Evolutionary conservation across 768 basidiomycete genomes (phyloP).

Genomic region (Pleurotus tuoliensis): DNA sequence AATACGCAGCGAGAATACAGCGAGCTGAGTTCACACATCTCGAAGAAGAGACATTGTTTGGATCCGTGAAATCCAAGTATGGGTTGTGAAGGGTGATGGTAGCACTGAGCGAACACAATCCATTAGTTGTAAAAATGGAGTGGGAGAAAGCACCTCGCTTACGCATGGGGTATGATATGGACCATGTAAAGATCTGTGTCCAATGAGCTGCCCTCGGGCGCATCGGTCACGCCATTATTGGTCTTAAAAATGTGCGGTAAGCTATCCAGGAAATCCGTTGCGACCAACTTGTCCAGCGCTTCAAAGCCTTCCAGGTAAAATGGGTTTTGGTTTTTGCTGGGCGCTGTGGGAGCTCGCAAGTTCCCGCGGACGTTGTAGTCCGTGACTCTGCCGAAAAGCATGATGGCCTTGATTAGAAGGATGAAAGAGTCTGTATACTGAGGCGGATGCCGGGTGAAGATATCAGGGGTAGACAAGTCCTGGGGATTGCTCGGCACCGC

Average conservation of each 20-base stretch:
- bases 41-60: constrained; percentile 58
- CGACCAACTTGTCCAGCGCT: constrained; percentile 66
- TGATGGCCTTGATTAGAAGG: constrained; percentile 76
- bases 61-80: constrained; percentile 72
- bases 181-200: constrained; percentile 88
- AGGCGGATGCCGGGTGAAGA: constrained; percentile 68
- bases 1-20: constrained; percentile 70
- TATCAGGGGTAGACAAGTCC: constrained; percentile 54
- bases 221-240: constrained; percentile 58
- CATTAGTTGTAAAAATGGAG: background rate
- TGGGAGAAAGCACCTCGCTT: constrained; percentile 26
- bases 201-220: constrained; percentile 52
- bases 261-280: constrained; percentile 61
- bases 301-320: constrained; percentile 64
- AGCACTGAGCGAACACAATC: constrained; percentile 44
- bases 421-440: constrained; percentile 81
- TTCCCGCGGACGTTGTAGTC: constrained; percentile 80
- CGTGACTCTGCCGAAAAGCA: constrained; percentile 83
- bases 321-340: constrained; percentile 71
- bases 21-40: constrained; percentile 77
- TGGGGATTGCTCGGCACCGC: constrained; percentile 73
- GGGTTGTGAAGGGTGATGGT: constrained; percentile 85
- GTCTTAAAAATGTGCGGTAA: constrained; percentile 67
- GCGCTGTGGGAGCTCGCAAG: constrained; percentile 59
- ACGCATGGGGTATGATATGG: constrained; percentile 85